Evolutionary conservation across 139 green algal genomes (phyloP).

Genomic region (Chlorella sp.): DNA sequence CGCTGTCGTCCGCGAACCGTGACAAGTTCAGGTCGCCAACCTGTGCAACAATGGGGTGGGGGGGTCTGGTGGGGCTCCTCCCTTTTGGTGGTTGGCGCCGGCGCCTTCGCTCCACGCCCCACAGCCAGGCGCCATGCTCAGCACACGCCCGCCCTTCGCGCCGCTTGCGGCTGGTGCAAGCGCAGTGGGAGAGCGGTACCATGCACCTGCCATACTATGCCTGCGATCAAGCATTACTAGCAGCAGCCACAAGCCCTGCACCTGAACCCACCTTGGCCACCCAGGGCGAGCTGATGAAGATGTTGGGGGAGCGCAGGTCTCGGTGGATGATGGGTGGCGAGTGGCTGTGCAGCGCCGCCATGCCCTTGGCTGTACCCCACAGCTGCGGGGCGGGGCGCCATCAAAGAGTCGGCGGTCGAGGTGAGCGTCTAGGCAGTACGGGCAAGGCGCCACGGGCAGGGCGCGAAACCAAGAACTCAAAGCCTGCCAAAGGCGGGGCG

Average conservation of each 20-base stretch:
- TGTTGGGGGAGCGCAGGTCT: constrained; percentile 59
- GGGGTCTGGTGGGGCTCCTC: background rate
- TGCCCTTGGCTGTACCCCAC: constrained; percentile 58
- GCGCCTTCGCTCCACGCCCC: too few species aligned
- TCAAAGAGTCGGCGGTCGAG: background rate
- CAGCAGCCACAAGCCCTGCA: background rate
- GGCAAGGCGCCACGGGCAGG: too few species aligned
- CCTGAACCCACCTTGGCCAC: background rate
- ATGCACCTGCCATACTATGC: too few species aligned
- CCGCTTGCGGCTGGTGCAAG: background rate
- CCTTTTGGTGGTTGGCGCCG: too few species aligned
- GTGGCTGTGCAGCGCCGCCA: constrained; percentile 55
- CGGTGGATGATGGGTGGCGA: constrained; percentile 59
- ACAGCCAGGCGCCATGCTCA: background rate
- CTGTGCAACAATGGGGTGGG: background rate
- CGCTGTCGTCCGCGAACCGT: background rate
- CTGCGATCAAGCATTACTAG: background rate
- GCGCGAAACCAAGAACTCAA: too few species aligned
- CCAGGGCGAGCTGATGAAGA: background rate
- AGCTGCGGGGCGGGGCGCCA: constrained; percentile 9
- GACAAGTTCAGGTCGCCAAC: background rate
- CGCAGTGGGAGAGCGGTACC: background rate
- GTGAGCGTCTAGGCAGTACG: background rate
- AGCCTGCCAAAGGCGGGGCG: too few species aligned
- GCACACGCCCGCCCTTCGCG: background rate